phyloP scores from a whole-genome alignment of 176 grass and related monocot species.

The Oryza brachyantha region DNA sequence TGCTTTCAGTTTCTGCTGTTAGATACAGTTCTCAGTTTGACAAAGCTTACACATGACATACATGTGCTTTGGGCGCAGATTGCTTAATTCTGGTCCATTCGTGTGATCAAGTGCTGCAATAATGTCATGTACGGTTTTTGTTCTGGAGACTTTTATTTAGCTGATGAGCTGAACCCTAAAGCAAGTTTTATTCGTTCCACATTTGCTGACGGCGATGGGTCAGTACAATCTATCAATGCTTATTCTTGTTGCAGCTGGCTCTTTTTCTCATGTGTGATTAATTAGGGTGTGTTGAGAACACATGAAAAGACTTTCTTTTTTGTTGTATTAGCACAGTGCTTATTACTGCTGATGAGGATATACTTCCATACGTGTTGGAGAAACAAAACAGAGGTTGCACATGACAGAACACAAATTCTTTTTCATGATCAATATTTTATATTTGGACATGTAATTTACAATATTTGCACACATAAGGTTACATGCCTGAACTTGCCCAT shows the following conservation, averaged over 20 bases:
- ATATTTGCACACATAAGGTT: background rate
- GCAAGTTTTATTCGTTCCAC: constrained; percentile 16
- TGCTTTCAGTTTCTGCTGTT: background rate
- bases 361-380: background rate
- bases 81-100: background rate
- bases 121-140: background rate
- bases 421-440: too few species aligned
- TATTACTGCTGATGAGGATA: background rate
- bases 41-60: background rate
- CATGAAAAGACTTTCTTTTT: background rate
- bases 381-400: background rate
- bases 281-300: background rate
- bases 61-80: background rate
- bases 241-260: background rate
- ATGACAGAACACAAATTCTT: background rate
- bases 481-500: background rate
- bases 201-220: background rate
- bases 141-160: background rate
- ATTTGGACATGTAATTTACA: background rate
- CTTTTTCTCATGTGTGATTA: background rate
- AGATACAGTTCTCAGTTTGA: background rate
- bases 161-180: background rate
- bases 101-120: background rate
- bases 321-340: background rate
- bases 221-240: background rate